These are phyloP conservation scores for Desmodesmus armatus DNA, from an alignment of 139 green algal genomes.

Conservation along the genomic window DNA sequence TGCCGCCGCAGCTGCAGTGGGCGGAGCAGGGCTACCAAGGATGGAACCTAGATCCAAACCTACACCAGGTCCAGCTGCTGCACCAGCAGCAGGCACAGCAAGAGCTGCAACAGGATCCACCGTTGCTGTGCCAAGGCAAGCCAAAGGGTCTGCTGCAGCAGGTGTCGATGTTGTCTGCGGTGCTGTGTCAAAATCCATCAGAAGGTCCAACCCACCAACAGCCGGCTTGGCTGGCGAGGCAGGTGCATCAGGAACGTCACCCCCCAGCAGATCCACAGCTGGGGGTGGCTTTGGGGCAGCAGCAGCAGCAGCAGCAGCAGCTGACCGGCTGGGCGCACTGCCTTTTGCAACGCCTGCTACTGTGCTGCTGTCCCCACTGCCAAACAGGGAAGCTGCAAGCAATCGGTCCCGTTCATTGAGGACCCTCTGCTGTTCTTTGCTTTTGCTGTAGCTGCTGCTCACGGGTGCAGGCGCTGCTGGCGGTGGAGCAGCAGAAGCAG, in stretches of 20 bases:
- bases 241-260: neutral
- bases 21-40: neutral
- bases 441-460: conserved; percentile 17
- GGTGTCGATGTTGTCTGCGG: too few species aligned
- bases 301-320: conserved; percentile 2
- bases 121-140: too few species aligned
- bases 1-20: conserved; percentile 1
- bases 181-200: conserved; percentile 51
- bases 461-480: neutral
- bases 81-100: neutral
- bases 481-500: neutral
- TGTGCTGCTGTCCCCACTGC: conserved; percentile 47
- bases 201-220: conserved; percentile 41
- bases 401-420: conserved; percentile 19
- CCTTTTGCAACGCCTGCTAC: neutral
- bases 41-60: neutral
- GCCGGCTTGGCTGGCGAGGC: conserved; percentile 28
- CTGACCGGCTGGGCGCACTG: neutral
- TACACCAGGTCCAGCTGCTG: conserved; percentile 2
- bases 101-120: conserved; percentile 1
- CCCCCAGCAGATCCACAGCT: conserved; percentile 27
- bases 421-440: neutral
- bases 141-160: too few species aligned
- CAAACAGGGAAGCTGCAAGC: conserved; percentile 67
- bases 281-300: too few species aligned